These are phyloP conservation scores for Conidiobolus incongruus DNA, from an alignment of 371 early-diverging fungal species.

Conservation along the genomic window DNA sequence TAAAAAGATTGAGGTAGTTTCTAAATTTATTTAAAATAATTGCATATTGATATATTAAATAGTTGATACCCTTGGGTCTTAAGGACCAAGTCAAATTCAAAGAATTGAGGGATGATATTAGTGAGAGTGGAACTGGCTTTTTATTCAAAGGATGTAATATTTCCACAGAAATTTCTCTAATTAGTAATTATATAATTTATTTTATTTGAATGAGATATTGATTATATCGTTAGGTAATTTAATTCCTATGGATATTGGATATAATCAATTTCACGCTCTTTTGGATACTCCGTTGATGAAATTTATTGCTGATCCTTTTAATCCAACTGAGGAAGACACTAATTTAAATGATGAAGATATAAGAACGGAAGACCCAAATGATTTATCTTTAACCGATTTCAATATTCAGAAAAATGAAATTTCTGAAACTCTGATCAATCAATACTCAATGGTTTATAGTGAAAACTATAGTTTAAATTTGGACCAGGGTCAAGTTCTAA, in stretches of 20 bases:
- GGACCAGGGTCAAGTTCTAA: constrained; percentile 33
- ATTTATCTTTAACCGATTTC: not conserved
- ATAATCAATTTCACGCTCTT: no score
- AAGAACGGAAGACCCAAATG: no score
- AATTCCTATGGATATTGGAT: no score
- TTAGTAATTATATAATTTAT: no score
- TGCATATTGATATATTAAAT: not conserved
- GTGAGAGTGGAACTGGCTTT: not conserved
- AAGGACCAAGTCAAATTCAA: not conserved
- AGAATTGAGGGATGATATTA: not conserved
- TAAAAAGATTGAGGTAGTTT: not conserved
- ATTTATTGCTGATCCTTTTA: no score
- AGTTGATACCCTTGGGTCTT: not conserved
- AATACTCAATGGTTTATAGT: constrained; percentile 5
- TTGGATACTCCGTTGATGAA: no score
- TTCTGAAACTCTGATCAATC: not conserved
- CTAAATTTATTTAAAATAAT: not conserved
- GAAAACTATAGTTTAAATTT: constrained; percentile 20
- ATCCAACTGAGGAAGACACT: no score
- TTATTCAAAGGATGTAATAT: not conserved
- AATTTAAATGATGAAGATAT: no score
- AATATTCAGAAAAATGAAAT: not conserved
- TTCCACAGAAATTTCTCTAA: not conserved
- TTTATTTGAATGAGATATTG: no score
- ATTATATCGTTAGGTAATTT: no score